phyloP scores from a whole-genome alignment of 2,329 filamentous ascomycete genomes.

The Stachybotrys chartarum region DNA sequence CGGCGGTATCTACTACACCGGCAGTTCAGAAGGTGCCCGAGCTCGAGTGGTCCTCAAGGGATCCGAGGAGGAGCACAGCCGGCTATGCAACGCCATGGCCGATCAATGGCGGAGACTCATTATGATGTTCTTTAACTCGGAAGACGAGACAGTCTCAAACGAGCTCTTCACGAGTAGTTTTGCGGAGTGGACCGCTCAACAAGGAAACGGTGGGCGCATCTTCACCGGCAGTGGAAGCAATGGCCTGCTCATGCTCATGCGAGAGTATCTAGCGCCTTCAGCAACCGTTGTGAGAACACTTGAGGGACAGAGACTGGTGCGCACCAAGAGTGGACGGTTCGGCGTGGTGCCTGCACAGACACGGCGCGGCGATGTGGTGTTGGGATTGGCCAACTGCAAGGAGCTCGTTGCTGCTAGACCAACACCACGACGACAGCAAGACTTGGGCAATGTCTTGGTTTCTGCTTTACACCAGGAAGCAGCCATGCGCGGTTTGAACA shows the following conservation, averaged over 20 bases:
- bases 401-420: neutral
- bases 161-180: neutral
- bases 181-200: neutral
- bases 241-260: neutral
- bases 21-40: neutral
- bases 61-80: neutral
- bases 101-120: neutral
- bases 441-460: neutral
- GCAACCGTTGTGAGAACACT: neutral
- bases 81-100: neutral
- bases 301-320: neutral
- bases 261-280: neutral
- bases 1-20: neutral
- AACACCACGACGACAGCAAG: neutral
- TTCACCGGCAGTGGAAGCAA: neutral
- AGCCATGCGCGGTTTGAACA: no score
- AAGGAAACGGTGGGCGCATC: neutral
- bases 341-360: neutral
- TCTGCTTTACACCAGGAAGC: no score
- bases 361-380: neutral
- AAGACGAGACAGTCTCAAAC: neutral
- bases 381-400: neutral
- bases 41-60: neutral
- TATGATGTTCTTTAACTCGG: neutral
- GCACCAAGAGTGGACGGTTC: neutral